These are phyloP conservation scores for Arctostaphylos glauca DNA, from an alignment of 148 eudicot genomes.

Conservation along the genomic window DNA sequence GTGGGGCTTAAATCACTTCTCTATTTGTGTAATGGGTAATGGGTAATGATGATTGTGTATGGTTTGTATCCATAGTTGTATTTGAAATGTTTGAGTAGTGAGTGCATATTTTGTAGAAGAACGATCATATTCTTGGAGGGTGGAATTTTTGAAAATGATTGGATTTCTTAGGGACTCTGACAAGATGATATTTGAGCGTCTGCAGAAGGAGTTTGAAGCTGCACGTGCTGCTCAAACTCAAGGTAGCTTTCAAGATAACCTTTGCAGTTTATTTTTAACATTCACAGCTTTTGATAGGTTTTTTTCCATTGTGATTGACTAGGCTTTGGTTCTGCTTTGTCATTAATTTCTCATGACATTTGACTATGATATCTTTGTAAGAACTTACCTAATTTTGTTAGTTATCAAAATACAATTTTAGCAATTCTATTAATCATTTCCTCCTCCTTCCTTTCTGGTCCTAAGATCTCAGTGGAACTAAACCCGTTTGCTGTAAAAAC, in stretches of 20 bases:
- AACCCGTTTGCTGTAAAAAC: neutral
- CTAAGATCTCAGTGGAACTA: neutral
- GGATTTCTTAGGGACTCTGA: conserved; percentile 71
- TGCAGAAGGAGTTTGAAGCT: conserved; percentile 90
- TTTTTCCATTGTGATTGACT: neutral
- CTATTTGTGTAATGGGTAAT: neutral
- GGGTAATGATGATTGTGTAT: neutral
- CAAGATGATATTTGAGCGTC: conserved; percentile 87
- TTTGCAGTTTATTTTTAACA: neutral
- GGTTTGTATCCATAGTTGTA: neutral
- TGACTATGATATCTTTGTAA: neutral
- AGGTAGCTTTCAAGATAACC: conserved; percentile 44
- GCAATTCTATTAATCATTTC: neutral
- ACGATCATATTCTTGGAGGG: conserved; percentile 5
- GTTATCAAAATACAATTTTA: too few relatives aligned
- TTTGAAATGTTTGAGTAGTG: neutral
- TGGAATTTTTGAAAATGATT: conserved; percentile 17
- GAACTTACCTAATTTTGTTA: neutral
- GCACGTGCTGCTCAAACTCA: conserved; percentile 81
- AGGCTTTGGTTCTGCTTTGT: neutral
- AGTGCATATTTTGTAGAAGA: neutral
- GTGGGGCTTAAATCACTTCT: neutral
- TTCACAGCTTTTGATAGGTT: neutral
- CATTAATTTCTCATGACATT: neutral
- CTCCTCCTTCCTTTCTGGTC: neutral